Percentiles rank a stretch among this genome's conserved stretches.
These are phyloP conservation scores for Dactylellina sp. DNA, from an alignment of 2,329 filamentous ascomycete species.

Conservation along the genomic window DNA sequence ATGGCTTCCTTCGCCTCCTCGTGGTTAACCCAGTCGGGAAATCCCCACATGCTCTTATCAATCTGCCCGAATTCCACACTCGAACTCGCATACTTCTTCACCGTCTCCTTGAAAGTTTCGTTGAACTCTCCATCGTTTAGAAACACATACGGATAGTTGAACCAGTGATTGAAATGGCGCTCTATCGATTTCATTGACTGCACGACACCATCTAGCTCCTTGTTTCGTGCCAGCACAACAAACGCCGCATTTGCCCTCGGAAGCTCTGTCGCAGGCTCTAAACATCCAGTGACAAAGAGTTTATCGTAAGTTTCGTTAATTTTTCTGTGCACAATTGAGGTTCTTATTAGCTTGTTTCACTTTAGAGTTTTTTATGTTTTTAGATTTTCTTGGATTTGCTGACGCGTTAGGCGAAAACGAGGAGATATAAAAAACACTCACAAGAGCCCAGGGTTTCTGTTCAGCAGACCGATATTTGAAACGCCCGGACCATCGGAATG, in stretches of 20 bases:
- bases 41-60: constrained; percentile 91
- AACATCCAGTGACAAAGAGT: constrained; percentile 91
- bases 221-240: constrained; percentile 93
- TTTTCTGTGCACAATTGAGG: constrained; percentile 71
- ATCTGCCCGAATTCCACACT: constrained; percentile 95
- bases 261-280: constrained; percentile 77
- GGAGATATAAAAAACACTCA: constrained; percentile 57
- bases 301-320: constrained; percentile 98
- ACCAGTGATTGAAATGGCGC: constrained; percentile 99
- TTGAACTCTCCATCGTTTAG: constrained; percentile 98
- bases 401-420: constrained; percentile 25
- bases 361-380: not conserved
- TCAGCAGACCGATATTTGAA: constrained; percentile 65
- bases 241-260: constrained; percentile 94
- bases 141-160: constrained; percentile 98
- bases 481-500: constrained; percentile 80
- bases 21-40: constrained; percentile 93
- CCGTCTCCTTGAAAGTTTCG: constrained; percentile 86
- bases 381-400: constrained; percentile 3
- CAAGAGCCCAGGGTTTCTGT: constrained; percentile 41
- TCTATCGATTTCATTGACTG: constrained; percentile 98
- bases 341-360: constrained; percentile 39
- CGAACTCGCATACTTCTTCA: constrained; percentile 89
- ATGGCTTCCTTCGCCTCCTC: constrained; percentile 96
- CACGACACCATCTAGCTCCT: constrained; percentile 94